phyloP scores from a whole-genome alignment of 371 early-diverging fungal genomes.

The Batkoa obscura region DNA sequence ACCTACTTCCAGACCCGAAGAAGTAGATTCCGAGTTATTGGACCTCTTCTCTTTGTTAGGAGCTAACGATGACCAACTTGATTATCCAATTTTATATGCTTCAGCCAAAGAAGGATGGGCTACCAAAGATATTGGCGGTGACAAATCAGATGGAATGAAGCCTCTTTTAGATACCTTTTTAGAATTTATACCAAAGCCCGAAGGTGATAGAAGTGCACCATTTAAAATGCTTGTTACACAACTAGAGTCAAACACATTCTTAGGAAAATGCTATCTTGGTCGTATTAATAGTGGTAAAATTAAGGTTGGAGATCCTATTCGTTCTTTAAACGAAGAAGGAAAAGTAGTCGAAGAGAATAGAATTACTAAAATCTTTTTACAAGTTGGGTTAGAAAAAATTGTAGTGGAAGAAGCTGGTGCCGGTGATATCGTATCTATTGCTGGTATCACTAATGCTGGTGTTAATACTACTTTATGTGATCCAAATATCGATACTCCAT shows the following conservation, averaged over 20 bases:
- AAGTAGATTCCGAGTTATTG: constrained; percentile 49
- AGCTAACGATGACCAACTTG: constrained; percentile 51
- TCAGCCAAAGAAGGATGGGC: constrained; percentile 72
- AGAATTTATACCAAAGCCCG: constrained; percentile 37
- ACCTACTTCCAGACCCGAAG: constrained; percentile 40
- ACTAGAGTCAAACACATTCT: constrained; percentile 49
- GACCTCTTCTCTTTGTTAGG: constrained; percentile 53
- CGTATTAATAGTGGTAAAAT: constrained; percentile 40
- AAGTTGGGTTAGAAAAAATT: constrained; percentile 43
- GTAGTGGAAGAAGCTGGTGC: constrained; percentile 52
- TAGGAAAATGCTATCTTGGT: constrained; percentile 60
- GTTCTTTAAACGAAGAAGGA: constrained; percentile 39
- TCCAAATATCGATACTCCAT: constrained; percentile 25
- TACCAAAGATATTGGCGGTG: constrained; percentile 19
- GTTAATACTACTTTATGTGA: constrained; percentile 58
- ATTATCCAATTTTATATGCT: constrained; percentile 46
- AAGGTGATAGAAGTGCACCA: constrained; percentile 27
- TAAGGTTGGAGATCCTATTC: constrained; percentile 43
- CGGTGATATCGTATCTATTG: constrained; percentile 58
- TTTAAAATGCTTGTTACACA: constrained; percentile 68
- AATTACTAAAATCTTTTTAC: constrained; percentile 45
- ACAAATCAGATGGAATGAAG: constrained; percentile 20
- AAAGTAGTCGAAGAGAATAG: constrained; percentile 31
- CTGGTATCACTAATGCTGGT: constrained; percentile 41
- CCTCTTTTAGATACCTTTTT: constrained; percentile 49